phyloP scores from a whole-genome alignment of 2,329 filamentous ascomycete species.

The Clarireedia homoeocarpa region DNA sequence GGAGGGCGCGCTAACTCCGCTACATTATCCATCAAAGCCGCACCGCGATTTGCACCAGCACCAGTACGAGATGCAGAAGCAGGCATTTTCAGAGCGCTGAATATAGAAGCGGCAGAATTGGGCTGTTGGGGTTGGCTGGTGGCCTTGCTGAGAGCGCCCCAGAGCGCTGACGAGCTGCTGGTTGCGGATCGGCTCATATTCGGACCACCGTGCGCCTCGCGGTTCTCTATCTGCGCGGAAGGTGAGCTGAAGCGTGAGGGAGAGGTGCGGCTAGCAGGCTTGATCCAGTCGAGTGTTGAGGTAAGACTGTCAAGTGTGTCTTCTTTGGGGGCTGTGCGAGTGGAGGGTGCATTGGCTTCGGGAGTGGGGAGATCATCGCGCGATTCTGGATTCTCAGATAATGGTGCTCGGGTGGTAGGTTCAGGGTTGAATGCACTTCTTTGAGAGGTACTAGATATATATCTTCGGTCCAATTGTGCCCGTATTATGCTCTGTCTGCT shows the following conservation, averaged over 20 bases:
- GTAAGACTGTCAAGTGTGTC: constrained; percentile 3
- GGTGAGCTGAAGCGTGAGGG: not conserved
- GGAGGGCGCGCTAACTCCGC: not conserved
- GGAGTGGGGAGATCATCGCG: no score
- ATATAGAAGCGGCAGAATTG: no score
- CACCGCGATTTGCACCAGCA: no score
- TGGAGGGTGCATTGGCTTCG: not conserved
- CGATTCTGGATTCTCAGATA: not conserved
- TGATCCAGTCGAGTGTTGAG: not conserved
- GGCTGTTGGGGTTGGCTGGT: no score
- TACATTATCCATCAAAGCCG: not conserved
- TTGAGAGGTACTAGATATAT: constrained; percentile 1
- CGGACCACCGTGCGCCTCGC: no score
- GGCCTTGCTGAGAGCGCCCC: not conserved
- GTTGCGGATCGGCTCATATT: not conserved
- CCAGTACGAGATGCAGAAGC: no score
- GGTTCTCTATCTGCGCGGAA: not conserved
- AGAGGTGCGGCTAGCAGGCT: not conserved
- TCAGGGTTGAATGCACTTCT: not conserved
- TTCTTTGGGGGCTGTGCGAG: constrained; percentile 4
- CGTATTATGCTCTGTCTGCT: not conserved
- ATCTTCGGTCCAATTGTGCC: not conserved
- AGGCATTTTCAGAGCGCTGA: no score
- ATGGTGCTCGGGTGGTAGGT: constrained; percentile 1
- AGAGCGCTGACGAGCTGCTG: not conserved